phyloP scores from a whole-genome alignment of 2,329 filamentous ascomycete genomes.

The Aspergillus eucalypticola region DNA sequence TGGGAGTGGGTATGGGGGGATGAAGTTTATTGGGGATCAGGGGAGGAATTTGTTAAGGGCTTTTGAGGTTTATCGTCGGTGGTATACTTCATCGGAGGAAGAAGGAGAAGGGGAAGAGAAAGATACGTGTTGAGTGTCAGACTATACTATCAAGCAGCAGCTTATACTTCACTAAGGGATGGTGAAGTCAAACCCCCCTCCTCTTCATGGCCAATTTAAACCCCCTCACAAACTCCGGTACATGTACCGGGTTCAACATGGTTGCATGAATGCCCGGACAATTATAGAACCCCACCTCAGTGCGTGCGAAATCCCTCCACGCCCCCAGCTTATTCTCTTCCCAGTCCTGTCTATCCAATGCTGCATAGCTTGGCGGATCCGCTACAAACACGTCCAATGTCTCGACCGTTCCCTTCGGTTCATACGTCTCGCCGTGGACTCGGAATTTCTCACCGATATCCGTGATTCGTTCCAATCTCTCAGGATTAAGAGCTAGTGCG shows the following conservation, averaged over 20 bases:
- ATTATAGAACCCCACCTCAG: conserved; percentile 6
- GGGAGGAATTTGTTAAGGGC: conserved; percentile 26
- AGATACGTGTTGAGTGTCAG: background rate
- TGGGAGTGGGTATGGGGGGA: too few species aligned
- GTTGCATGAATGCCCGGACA: conserved; percentile 3
- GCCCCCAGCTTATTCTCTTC: conserved; percentile 1
- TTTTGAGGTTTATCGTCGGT: conserved; percentile 16
- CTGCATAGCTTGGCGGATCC: conserved; percentile 8
- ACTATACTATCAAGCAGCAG: background rate
- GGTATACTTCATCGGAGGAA: background rate
- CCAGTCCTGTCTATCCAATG: conserved; percentile 7
- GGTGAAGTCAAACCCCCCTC: background rate
- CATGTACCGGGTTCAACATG: conserved; percentile 10
- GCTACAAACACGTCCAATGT: conserved; percentile 13
- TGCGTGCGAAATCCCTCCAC: conserved; percentile 9
- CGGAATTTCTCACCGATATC: conserved; percentile 10
- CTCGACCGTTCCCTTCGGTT: conserved; percentile 3
- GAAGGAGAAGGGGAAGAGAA: background rate
- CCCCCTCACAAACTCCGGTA: background rate
- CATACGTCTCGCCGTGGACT: conserved; percentile 1
- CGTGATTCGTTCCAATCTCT: background rate
- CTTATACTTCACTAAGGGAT: too few species aligned
- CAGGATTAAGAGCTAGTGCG: background rate
- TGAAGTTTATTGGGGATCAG: conserved; percentile 24
- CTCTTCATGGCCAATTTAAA: background rate